Percentiles rank a stretch among this genome's conserved stretches.
phyloP scores from a whole-genome alignment of 2,329 filamentous ascomycete genomes.

The Pseudopyrenochaeta lycopersici region DNA sequence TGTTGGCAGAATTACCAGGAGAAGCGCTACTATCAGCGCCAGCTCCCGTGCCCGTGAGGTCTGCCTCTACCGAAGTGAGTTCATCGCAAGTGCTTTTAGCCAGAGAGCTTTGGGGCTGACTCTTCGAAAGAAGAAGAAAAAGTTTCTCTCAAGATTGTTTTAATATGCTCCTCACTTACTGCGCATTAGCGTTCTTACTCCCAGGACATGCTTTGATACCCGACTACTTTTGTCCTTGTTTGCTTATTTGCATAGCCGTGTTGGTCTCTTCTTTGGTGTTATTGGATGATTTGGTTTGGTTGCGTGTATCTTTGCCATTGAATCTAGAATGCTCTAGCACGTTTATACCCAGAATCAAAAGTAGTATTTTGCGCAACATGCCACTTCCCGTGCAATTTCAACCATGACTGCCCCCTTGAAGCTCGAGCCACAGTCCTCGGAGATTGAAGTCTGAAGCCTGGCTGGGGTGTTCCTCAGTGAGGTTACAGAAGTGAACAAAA shows the following conservation, averaged over 20 bases:
- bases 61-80: conserved; percentile 27
- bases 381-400: not conserved
- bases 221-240: not conserved
- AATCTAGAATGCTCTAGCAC: not conserved
- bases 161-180: conserved; percentile 4
- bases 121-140: conserved; percentile 25
- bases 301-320: not conserved
- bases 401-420: not conserved
- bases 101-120: conserved; percentile 13
- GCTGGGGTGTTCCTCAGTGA: too few relatives aligned
- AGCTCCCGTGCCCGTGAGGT: conserved; percentile 14
- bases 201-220: conserved; percentile 11
- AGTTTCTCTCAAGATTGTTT: conserved; percentile 34
- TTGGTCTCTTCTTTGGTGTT: not conserved
- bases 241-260: not conserved
- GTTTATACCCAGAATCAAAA: not conserved
- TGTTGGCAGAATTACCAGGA: conserved; percentile 28
- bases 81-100: not conserved
- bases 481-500: too few relatives aligned
- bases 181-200: not conserved
- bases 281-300: not conserved
- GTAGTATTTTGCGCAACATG: not conserved
- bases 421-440: not conserved
- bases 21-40: conserved; percentile 15
- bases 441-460: not conserved